phyloP scores from a whole-genome alignment of 805 yeast genomes.

The Spathaspora arborariae region DNA sequence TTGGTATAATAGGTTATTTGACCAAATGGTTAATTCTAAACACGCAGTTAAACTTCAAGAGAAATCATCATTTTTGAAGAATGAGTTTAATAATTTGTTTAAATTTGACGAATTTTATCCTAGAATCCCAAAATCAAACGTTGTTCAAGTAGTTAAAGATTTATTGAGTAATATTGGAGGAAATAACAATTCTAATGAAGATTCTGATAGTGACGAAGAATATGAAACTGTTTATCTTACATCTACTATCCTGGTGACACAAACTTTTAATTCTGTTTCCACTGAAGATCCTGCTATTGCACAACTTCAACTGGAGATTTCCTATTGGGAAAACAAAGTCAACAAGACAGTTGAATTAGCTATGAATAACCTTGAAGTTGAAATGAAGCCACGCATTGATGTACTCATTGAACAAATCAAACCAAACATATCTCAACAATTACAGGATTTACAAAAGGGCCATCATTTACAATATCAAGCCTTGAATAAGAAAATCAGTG shows the following conservation, averaged over 20 bases:
- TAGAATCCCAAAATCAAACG: conserved; percentile 11
- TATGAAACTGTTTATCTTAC: conserved; percentile 19
- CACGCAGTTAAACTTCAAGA: conserved; percentile 15
- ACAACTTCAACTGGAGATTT: conserved; percentile 16
- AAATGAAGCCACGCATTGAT: conserved; percentile 26
- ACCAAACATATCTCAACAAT: conserved; percentile 20
- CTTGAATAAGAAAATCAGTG: conserved; percentile 24
- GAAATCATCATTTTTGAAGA: conserved; percentile 19
- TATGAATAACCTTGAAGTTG: conserved; percentile 24
- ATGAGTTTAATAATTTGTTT: conserved; percentile 23
- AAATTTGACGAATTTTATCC: conserved; percentile 15
- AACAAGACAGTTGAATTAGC: conserved; percentile 34
- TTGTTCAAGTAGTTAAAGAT: conserved; percentile 19
- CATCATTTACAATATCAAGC: conserved; percentile 28
- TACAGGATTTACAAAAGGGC: conserved; percentile 24
- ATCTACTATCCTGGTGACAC: conserved; percentile 21
- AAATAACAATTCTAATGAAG: neutral
- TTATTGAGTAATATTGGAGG: conserved; percentile 14
- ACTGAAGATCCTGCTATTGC: conserved; percentile 6
- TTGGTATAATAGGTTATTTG: conserved; percentile 4
- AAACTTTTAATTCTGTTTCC: conserved; percentile 1
- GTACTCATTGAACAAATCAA: conserved; percentile 21
- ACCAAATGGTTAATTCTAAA: conserved; percentile 6
- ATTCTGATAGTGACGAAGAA: conserved; percentile 10
- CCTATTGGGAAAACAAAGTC: conserved; percentile 30